Evolutionary conservation across 23 red algal genomes (phyloP), one percentile per base, ranked within the genome.

Genomic region (Agarophyton chilense): DNA sequence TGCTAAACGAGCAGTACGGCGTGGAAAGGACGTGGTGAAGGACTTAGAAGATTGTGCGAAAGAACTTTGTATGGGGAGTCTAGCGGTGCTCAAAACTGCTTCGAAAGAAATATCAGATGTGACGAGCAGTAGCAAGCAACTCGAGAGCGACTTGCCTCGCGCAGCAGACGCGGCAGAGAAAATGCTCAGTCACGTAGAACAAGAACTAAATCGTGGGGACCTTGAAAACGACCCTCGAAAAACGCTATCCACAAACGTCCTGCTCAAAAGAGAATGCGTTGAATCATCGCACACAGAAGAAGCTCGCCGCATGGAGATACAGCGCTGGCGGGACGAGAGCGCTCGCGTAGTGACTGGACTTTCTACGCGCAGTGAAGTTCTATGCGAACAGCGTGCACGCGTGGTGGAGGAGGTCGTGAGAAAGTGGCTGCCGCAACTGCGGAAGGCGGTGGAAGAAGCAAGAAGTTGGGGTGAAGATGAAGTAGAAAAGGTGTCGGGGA

Each of bases 11-110:
- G 68, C 68, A 74, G 68, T 74, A 6, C 68, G 68, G 24, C 68
- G 68, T 10, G 68, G 68, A 43, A 74, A 74, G 68, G 68, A 74
- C 8, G 68, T 49, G 0, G 68, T 74, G 18, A 74, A 74, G 25
- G 68, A 74, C 45, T 29, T 74, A 25, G 68, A 74, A 47, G 68
- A 49, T 21, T 74, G 68, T 47, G 68, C 68, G 43, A 74, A 74
- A 74, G 68, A 74, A 39, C 68, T 74, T 29, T 74, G 68, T 29
- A 74, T n/a, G 10, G 68, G 68, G n/a, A 74, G 68, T 31, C 25
- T 74, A 29, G 34, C 68, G 9, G 40, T 74, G 25, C 68, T 74
- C 25, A 45, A 74, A 18, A 74, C 21, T 9, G 68, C 68, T 1
- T 74, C 68, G 4, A 49, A 38, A 25, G 68, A 74, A 29, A 26